Percentiles rank a stretch among this genome's conserved stretches.
Conservation (phyloP, 1,284 basidiomycete species). For the Malassezia arunalokei region DNA sequence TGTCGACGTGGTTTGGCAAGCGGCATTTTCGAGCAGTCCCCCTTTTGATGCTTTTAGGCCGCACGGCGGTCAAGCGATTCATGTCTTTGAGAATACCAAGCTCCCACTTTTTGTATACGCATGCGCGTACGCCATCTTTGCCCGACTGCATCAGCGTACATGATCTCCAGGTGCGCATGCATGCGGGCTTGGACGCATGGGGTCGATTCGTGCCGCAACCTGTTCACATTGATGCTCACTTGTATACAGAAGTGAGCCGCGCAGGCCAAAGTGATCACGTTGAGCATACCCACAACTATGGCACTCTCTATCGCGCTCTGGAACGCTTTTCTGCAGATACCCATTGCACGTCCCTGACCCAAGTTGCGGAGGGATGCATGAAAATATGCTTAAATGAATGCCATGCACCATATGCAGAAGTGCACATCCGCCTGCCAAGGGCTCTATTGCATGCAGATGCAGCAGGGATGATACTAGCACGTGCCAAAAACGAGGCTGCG, state of each 20-base stretch:
- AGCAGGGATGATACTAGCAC: conserved; percentile 49
- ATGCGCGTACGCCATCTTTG: conserved; percentile 6
- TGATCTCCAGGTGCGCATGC: conserved; percentile 33
- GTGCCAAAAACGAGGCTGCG: not conserved
- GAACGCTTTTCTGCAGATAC: conserved; percentile 20
- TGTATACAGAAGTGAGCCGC: conserved; percentile 53
- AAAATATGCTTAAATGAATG: conserved; percentile 48
- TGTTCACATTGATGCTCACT: conserved; percentile 53
- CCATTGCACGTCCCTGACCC: conserved; percentile 18
- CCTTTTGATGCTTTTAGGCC: not conserved
- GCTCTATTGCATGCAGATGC: conserved; percentile 53
- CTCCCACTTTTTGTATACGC: not conserved
- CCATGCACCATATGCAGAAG: conserved; percentile 47
- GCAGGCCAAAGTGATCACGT: conserved; percentile 56
- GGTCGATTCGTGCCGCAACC: conserved; percentile 50
- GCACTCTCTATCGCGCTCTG: conserved; percentile 37
- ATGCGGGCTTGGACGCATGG: conserved; percentile 40
- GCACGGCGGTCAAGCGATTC: not conserved
- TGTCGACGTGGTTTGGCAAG: too few relatives aligned
- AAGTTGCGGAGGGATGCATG: conserved; percentile 48
- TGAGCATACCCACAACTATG: conserved; percentile 51
- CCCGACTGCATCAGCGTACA: conserved; percentile 34
- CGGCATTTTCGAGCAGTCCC: not conserved
- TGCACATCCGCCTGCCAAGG: conserved; percentile 52
- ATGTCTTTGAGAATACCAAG: not conserved